Evolutionary conservation across 306 rosid genomes (phyloP), one percentile per base, ranked within the genome.

Genomic region (Trifolium pratense): DNA sequence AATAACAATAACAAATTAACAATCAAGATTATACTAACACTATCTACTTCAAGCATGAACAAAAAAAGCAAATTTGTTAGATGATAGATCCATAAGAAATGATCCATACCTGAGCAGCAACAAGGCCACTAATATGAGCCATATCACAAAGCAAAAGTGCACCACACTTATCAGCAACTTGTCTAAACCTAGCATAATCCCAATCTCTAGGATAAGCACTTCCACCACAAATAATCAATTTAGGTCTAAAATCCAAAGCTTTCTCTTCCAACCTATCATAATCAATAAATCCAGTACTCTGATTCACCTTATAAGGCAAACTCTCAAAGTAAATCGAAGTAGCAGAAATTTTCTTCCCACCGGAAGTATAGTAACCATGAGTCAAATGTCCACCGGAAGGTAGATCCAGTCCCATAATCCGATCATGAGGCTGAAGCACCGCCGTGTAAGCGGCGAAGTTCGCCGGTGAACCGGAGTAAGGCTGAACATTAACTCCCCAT

Each of bases 61-160:
- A 25, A 13, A 13, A 25, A 25, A 5, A 13, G 63, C 5, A 6
- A 29, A 29, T 29, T 29, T 57, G 39, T 26, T 14, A 58, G 12
- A 25, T 26, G 1, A 31, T 0, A 29, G 65, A 59, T 59, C 64
- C 17, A 57, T 37, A 40, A 31, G 20, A 12, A 16, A 40, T 26
- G 12, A n/a, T 26, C 5, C 1, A 46, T 73, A 70, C 98, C 98
- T 92, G 96, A 72, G 98, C 96, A 72, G 91, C 91, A 75, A 92
- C 98, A 61, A 92, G 98, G 17, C 98, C 98, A 81, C 98, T 90
- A 60, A 90, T 90, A 78, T 92, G 98, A 68, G 98, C 98, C 98
- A 92, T 92, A 20, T 92, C 96, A 73, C 95, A 92, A 2, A 92
- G 92, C 82, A 92, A 59, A 29, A 90, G 94, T 0, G 98, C 92